A percentile compares a stretch with the other conserved stretches of the same genome.
phyloP scores from a whole-genome alignment of 2,329 filamentous ascomycete species.

The Trichoderma hamatum region DNA sequence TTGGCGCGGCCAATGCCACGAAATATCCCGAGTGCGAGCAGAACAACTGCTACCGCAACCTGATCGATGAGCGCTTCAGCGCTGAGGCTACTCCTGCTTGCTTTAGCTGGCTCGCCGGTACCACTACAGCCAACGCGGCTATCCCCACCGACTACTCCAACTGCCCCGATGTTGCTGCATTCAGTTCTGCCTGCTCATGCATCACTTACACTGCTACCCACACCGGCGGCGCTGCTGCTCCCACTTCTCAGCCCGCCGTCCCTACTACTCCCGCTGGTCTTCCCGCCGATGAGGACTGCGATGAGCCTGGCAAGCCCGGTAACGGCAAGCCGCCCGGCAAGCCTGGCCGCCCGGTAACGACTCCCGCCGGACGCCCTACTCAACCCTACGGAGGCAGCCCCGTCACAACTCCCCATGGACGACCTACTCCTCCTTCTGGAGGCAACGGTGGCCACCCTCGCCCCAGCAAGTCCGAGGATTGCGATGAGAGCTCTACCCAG shows the following conservation, averaged over 20 bases:
- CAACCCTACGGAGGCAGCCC: not conserved
- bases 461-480: not conserved
- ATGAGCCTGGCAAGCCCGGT: not conserved
- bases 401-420: constrained; percentile 14
- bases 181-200: constrained; percentile 45
- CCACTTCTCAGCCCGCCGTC: constrained; percentile 22
- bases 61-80: constrained; percentile 40
- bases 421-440: constrained; percentile 14
- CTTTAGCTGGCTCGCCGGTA: constrained; percentile 38
- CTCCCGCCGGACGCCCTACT: constrained; percentile 1
- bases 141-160: constrained; percentile 40
- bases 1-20: constrained; percentile 36
- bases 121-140: constrained; percentile 34
- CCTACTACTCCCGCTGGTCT: constrained; percentile 29
- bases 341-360: not conserved
- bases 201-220: constrained; percentile 42
- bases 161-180: constrained; percentile 32
- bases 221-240: constrained; percentile 29
- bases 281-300: constrained; percentile 16
- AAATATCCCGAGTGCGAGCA: constrained; percentile 37
- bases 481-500: not conserved
- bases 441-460: not conserved
- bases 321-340: too few relatives aligned
- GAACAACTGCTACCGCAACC: constrained; percentile 44
- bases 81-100: constrained; percentile 39